Conservation (phyloP, 495 filamentous ascomycete species). For the Lepidopterella palustris region DNA sequence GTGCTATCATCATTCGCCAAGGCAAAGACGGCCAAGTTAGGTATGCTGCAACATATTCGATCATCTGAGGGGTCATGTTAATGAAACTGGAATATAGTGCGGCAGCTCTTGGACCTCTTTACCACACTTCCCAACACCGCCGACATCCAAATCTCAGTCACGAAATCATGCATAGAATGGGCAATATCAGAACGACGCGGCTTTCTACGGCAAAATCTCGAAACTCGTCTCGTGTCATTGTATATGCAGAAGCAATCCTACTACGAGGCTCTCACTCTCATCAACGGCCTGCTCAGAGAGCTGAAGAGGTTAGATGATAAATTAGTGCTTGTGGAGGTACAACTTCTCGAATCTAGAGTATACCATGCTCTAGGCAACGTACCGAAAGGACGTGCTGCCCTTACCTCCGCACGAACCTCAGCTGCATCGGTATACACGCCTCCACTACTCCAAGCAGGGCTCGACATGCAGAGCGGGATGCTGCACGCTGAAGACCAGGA, state of each 20-base stretch:
- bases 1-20: conserved; percentile 93
- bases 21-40: conserved; percentile 96
- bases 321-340: conserved; percentile 96
- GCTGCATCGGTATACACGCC: conserved; percentile 97
- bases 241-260: conserved; percentile 96
- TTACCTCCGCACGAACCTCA: conserved; percentile 88
- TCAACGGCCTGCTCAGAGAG: conserved; percentile 90
- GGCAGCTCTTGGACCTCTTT: conserved; percentile 94
- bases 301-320: conserved; percentile 98
- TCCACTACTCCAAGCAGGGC: conserved; percentile 84
- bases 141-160: conserved; percentile 87
- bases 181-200: conserved; percentile 84
- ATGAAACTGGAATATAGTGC: conserved; percentile 53
- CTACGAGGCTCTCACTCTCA: conserved; percentile 92
- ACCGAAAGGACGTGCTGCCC: conserved; percentile 87
- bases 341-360: conserved; percentile 90
- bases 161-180: conserved; percentile 99
- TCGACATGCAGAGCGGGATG: conserved; percentile 99
- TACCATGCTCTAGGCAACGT: conserved; percentile 98
- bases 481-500: conserved; percentile 97
- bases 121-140: conserved; percentile 84
- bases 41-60: conserved; percentile 46
- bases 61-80: background rate
- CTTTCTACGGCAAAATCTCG: conserved; percentile 96
- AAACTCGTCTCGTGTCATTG: conserved; percentile 86